These are phyloP conservation scores for Penicillium sp. DNA, from an alignment of 2,329 filamentous ascomycete genomes.

Conservation along the genomic window DNA sequence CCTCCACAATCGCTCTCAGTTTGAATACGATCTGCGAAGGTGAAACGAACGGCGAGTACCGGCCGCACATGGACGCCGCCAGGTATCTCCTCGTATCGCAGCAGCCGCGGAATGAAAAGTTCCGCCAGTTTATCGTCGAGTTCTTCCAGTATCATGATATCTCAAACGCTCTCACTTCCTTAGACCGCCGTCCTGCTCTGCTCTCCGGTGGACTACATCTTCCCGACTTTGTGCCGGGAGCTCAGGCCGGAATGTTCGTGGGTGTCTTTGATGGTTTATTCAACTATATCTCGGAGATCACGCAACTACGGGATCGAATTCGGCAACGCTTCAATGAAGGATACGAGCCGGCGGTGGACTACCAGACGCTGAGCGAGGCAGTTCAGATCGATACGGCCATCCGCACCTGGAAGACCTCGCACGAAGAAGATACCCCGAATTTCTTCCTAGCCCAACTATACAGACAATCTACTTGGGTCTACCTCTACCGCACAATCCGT, in stretches of 20 bases:
- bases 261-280: conserved; percentile 85
- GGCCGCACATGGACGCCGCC: conserved; percentile 78
- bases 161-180: conserved; percentile 60
- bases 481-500: conserved; percentile 65
- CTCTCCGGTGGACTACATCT: conserved; percentile 59
- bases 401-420: conserved; percentile 71
- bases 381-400: conserved; percentile 77
- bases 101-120: conserved; percentile 67
- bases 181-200: conserved; percentile 58
- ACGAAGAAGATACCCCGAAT: conserved; percentile 56
- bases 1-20: conserved; percentile 63
- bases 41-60: conserved; percentile 70
- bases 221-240: conserved; percentile 59
- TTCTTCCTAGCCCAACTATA: conserved; percentile 64
- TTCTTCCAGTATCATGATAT: conserved; percentile 85
- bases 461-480: conserved; percentile 66
- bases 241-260: conserved; percentile 65
- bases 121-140: conserved; percentile 71
- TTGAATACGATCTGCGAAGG: conserved; percentile 66
- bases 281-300: conserved; percentile 76
- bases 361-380: conserved; percentile 71
- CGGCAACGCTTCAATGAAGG: conserved; percentile 67
- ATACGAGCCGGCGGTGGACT: conserved; percentile 72
- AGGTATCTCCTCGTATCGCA: conserved; percentile 68
- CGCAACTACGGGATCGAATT: conserved; percentile 74